phyloP scores from a whole-genome alignment of 2,329 filamentous ascomycete species.

The Aureobasidium sp. region DNA sequence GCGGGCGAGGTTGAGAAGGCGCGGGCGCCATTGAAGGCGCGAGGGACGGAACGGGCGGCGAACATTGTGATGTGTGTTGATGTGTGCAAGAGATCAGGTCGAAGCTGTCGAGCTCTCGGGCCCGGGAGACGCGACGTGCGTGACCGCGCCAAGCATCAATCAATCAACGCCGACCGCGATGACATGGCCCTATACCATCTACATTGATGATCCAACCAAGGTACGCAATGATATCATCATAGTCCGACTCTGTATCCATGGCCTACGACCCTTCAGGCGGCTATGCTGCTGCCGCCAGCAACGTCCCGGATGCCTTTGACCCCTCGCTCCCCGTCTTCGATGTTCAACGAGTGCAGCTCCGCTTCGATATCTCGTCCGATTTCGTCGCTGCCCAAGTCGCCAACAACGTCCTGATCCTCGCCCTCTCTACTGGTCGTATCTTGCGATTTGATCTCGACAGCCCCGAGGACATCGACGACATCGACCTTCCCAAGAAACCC shows the following conservation, averaged over 20 bases:
- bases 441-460: slow-evolving; percentile 89
- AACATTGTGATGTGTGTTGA: slow-evolving; percentile 32
- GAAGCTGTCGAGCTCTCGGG: not conserved
- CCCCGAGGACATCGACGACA: slow-evolving; percentile 92
- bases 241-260: slow-evolving; percentile 16
- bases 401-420: slow-evolving; percentile 92
- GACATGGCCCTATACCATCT: slow-evolving; percentile 1
- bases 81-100: not conserved
- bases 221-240: not conserved
- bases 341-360: slow-evolving; percentile 83
- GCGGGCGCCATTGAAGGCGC: slow-evolving; percentile 45
- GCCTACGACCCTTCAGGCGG: slow-evolving; percentile 22
- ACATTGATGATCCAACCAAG: too few species aligned
- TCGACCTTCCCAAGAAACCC: slow-evolving; percentile 90
- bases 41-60: slow-evolving; percentile 43
- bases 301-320: slow-evolving; percentile 12
- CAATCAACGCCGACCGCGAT: slow-evolving; percentile 1
- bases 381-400: slow-evolving; percentile 95
- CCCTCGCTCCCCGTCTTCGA: slow-evolving; percentile 78
- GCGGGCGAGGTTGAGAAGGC: slow-evolving; percentile 66
- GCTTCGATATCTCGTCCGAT: slow-evolving; percentile 89
- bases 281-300: slow-evolving; percentile 22
- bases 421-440: slow-evolving; percentile 85
- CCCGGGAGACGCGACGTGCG: not conserved
- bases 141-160: slow-evolving; percentile 8